Conservation (phyloP, 75 land plant species). For the Cupressus sempervirens region DNA sequence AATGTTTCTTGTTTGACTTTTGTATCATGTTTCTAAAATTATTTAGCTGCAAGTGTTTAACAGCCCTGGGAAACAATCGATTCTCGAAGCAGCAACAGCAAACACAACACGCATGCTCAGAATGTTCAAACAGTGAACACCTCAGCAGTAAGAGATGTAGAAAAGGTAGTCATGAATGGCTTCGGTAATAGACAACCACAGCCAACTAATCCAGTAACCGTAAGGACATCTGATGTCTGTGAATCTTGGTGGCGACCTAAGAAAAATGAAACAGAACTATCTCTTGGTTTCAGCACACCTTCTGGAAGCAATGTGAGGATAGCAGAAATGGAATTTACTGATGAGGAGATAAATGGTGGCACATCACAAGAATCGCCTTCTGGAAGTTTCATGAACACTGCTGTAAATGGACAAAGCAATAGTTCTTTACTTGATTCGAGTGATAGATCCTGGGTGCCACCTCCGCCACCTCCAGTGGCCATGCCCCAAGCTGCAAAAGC, state of each 20-base stretch:
- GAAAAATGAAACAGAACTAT: slow-evolving; percentile 14
- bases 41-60: background rate
- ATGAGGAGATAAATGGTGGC: slow-evolving; percentile 14
- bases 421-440: background rate
- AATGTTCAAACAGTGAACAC: background rate
- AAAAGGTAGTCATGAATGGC: background rate
- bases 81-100: slow-evolving; percentile 11
- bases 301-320: slow-evolving; percentile 20
- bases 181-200: background rate
- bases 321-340: slow-evolving; percentile 37
- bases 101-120: slow-evolving; percentile 7
- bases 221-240: slow-evolving; percentile 6
- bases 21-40: background rate
- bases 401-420: background rate
- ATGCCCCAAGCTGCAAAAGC: slow-evolving; percentile 70
- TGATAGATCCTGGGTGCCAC: slow-evolving; percentile 59
- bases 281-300: background rate
- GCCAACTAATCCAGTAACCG: background rate
- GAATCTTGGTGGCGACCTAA: slow-evolving; percentile 45
- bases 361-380: background rate
- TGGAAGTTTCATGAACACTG: background rate
- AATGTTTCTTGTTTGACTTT: background rate
- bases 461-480: slow-evolving; percentile 57
- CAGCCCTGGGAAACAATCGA: slow-evolving; percentile 46
- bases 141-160: background rate